Evolutionary conservation across 768 basidiomycete genomes (phyloP), one percentile per base, ranked within the genome.

Genomic region (Boletus tomentosulus): DNA sequence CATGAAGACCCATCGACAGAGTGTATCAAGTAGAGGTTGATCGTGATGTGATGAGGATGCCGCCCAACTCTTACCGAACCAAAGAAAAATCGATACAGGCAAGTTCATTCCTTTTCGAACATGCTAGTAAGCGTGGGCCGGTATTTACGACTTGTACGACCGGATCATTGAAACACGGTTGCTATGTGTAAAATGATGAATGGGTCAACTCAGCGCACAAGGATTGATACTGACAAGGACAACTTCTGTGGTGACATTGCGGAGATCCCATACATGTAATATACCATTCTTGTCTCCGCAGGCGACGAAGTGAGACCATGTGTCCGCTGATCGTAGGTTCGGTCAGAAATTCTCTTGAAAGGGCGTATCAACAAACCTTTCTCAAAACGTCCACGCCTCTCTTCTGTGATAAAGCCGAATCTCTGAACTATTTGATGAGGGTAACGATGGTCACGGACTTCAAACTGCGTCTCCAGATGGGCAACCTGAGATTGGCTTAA

Each of bases 391-490:
- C 79, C 78, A 43, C 76, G 75, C 16, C 65, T 62, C 33, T 72
- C 72, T 6, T 55, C 52, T 10, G 67, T 61, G 15, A 56, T 41
- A 54, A 74, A 80, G 5, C 81, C 80, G 57, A 82, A 82, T 30
- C 76, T 66, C 46, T 73, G 67, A 22, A 72, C 74, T 3, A 74
- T 63, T 31, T 57, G 54, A 25, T 57, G 59, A 13, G 75, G 72
- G 34, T 67, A 52, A 16, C 80, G 72, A 55, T 73, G 69, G 56
- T 81, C 80, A 22, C 73, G 78, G n/a, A 80, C 49, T 59, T 82
- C 80, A 49, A 77, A 79, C 55, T 81, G 80, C 28, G 73, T 68
- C 57, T 82, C 80, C 22, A 77, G 67, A 59, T 81, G 77, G 6
- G 73, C 73, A 46, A 80, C 70, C 80, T 81, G 45, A 22, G 42